Percentiles rank a stretch among this genome's conserved stretches.
These are phyloP conservation scores for Podaxis sp. DNA, from an alignment of 768 basidiomycete genomes.

Conservation along the genomic window DNA sequence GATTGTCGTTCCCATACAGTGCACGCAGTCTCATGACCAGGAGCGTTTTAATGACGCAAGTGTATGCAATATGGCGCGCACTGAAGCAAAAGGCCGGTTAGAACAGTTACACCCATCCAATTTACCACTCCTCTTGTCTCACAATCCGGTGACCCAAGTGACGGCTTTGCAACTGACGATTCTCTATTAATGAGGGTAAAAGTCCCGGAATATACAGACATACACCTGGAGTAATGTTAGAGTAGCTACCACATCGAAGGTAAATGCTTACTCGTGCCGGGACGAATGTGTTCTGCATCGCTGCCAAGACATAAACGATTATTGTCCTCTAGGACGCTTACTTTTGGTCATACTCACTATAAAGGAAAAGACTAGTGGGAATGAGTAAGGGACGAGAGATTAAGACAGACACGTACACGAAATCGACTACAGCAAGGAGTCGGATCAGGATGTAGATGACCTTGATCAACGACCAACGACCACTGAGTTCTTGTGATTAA, in stretches of 20 bases:
- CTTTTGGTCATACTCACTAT: neutral
- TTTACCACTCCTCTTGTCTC: neutral
- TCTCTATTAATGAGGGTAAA: neutral
- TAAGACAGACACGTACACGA: neutral
- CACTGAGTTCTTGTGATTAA: neutral
- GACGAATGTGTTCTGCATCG: neutral
- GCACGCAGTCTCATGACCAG: constrained; percentile 11
- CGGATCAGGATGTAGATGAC: constrained; percentile 3
- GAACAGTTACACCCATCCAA: too few species aligned
- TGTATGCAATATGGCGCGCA: constrained; percentile 2
- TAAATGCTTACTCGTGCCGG: neutral
- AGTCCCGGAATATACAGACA: neutral
- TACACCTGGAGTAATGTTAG: neutral
- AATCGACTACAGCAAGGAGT: constrained; percentile 1
- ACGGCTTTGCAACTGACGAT: constrained; percentile 3
- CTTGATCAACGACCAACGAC: neutral
- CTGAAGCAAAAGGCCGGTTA: neutral
- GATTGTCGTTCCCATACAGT: constrained; percentile 2
- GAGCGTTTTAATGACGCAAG: constrained; percentile 10
- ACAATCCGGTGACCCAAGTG: constrained; percentile 13
- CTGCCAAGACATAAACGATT: neutral
- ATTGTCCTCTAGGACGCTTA: neutral
- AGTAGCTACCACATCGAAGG: neutral
- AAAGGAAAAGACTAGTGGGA: neutral
- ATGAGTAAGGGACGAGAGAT: neutral